phyloP scores from a whole-genome alignment of 805 yeast genomes.

The Suhomyces tanzawaensis region DNA sequence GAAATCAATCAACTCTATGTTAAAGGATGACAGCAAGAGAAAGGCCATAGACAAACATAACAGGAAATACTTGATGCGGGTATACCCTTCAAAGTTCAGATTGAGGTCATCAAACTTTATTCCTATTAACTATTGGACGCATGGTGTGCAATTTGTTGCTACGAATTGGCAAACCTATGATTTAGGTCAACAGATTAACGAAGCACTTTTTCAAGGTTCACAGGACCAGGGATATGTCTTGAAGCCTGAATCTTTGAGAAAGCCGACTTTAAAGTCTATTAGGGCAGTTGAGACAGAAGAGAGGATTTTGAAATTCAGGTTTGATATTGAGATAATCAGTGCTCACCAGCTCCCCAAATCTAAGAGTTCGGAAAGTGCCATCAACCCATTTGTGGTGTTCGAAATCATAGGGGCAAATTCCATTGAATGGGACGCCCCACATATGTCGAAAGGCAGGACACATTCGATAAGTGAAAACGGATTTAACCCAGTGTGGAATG shows the following conservation, averaged over 20 bases:
- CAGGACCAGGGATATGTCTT: conserved; percentile 70
- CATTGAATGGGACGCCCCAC: conserved; percentile 21
- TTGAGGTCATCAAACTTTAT: conserved; percentile 76
- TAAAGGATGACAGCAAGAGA: conserved; percentile 56
- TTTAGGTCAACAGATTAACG: conserved; percentile 82
- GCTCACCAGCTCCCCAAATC: conserved; percentile 85
- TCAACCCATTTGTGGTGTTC: conserved; percentile 62
- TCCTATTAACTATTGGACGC: conserved; percentile 77
- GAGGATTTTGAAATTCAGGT: conserved; percentile 7
- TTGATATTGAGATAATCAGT: conserved; percentile 52
- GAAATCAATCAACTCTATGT: conserved; percentile 58
- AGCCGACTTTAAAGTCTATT: conserved; percentile 26
- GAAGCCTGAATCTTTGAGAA: conserved; percentile 58
- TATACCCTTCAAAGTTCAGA: conserved; percentile 82
- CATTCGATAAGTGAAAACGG: conserved; percentile 62
- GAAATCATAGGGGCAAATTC: conserved; percentile 52
- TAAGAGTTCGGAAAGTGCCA: conserved; percentile 43
- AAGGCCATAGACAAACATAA: conserved; percentile 74
- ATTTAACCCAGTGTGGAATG: conserved; percentile 83
- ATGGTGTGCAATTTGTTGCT: conserved; percentile 93
- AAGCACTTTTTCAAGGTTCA: conserved; percentile 69
- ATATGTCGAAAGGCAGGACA: conserved; percentile 13
- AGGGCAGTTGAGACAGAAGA: conserved; percentile 2
- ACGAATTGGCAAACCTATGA: conserved; percentile 96
- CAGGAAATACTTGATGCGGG: conserved; percentile 67